phyloP scores from a whole-genome alignment of 176 grass and related monocot genomes.

The Eragrostis curvula region DNA sequence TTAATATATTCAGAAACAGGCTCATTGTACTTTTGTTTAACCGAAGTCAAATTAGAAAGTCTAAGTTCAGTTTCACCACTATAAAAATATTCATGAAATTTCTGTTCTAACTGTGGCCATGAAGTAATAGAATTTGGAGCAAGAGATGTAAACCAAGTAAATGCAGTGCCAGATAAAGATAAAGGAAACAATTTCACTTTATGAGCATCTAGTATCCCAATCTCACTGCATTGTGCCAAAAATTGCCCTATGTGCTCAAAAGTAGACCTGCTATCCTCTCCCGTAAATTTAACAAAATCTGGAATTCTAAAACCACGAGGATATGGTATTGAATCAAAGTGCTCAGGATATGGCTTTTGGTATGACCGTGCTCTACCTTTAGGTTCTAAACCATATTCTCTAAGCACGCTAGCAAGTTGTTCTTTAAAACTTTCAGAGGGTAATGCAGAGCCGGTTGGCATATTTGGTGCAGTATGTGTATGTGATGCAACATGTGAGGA shows the following conservation, averaged over 20 bases:
- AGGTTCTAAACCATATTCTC: background rate
- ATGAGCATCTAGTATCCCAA: background rate
- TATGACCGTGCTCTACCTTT: slow-evolving; percentile 6
- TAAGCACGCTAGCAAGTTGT: background rate
- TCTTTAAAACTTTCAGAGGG: background rate
- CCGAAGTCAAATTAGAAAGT: background rate
- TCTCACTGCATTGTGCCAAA: background rate
- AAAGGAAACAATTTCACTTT: background rate
- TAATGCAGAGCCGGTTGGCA: background rate
- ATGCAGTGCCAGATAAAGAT: background rate
- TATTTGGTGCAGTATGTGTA: background rate
- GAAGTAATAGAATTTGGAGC: too few species aligned
- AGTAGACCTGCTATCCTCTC: background rate
- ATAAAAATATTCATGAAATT: slow-evolving; percentile 16
- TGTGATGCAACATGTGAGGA: background rate
- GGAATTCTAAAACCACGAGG: slow-evolving; percentile 24
- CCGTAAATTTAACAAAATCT: slow-evolving; percentile 9
- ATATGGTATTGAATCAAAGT: background rate
- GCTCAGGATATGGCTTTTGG: background rate
- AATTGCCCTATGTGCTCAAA: background rate
- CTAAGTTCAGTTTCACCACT: background rate
- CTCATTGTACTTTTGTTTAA: background rate
- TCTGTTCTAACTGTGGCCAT: background rate
- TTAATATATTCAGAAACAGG: background rate
- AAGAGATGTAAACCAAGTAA: slow-evolving; percentile 2